A percentile compares a stretch with the other conserved stretches of the same genome.
phyloP scores from a whole-genome alignment of 179 eudicot species.

The Patellifolia procumbens region DNA sequence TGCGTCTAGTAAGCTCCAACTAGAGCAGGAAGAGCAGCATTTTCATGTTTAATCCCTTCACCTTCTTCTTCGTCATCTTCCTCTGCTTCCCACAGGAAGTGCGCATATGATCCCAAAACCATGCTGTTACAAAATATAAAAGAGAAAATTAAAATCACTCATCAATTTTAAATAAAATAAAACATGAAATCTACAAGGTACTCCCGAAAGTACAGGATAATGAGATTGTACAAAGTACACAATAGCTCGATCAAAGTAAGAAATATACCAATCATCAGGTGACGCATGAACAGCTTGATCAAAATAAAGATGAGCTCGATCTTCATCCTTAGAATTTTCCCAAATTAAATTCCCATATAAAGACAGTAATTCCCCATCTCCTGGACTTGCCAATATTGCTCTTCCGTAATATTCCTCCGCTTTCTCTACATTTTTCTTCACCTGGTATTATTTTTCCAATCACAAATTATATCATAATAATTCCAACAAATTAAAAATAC shows the following conservation, averaged over 20 bases:
- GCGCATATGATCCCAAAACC: slow-evolving; percentile 48
- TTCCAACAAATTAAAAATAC: too few species aligned
- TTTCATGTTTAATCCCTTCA: slow-evolving; percentile 24
- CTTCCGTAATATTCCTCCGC: slow-evolving; percentile 83
- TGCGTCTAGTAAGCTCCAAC: slow-evolving; percentile 31
- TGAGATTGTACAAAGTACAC: too few species aligned
- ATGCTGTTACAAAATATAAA: slow-evolving; percentile 28
- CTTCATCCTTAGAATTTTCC: slow-evolving; percentile 61
- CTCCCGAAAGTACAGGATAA: too few species aligned
- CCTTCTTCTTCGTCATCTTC: slow-evolving; percentile 46
- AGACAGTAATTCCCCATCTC: slow-evolving; percentile 69
- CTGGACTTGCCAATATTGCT: slow-evolving; percentile 71
- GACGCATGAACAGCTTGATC: slow-evolving; percentile 64
- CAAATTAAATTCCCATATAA: slow-evolving; percentile 67
- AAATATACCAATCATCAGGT: slow-evolving; percentile 62
- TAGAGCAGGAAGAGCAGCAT: slow-evolving; percentile 27
- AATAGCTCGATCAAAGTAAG: neutral
- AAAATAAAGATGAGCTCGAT: slow-evolving; percentile 61
- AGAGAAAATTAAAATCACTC: neutral
- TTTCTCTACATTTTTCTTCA: slow-evolving; percentile 51
- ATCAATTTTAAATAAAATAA: neutral
- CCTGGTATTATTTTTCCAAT: slow-evolving; percentile 37
- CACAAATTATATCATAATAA: too few species aligned
- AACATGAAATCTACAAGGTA: too few species aligned
- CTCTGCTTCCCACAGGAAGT: slow-evolving; percentile 44